These are phyloP conservation scores for Nicotiana paniculata DNA, from an alignment of 257 asterid species.

Conservation along the genomic window DNA sequence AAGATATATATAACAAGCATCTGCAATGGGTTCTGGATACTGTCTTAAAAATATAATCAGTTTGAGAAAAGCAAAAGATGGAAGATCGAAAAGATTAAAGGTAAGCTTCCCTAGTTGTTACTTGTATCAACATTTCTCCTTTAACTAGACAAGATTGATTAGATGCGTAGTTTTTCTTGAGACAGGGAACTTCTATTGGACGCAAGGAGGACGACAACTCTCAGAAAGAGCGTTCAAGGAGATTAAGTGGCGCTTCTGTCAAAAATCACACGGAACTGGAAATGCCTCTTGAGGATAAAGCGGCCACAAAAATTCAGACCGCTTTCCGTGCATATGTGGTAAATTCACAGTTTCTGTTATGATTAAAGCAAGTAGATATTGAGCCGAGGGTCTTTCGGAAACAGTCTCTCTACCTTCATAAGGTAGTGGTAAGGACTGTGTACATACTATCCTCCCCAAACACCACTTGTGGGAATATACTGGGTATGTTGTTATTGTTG, in stretches of 20 bases:
- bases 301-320: constrained; percentile 77
- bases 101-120: constrained; percentile 20
- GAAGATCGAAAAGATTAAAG: constrained; percentile 43
- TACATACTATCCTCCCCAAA: too few relatives aligned
- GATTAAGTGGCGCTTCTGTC: constrained; percentile 24
- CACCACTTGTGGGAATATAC: too few relatives aligned
- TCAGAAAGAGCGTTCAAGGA: constrained; percentile 16
- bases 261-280: constrained; percentile 18
- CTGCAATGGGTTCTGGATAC: constrained; percentile 59
- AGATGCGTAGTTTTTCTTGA: neutral
- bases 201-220: neutral
- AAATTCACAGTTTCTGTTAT: neutral
- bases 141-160: neutral
- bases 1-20: constrained; percentile 17
- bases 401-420: too few relatives aligned
- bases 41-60: constrained; percentile 69
- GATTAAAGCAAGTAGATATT: neutral
- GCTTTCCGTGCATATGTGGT: constrained; percentile 64
- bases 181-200: neutral
- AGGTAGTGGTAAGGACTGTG: too few relatives aligned
- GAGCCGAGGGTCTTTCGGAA: too few relatives aligned
- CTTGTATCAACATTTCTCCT: neutral
- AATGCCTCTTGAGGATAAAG: constrained; percentile 46
- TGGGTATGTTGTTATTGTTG: too few relatives aligned
- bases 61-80: constrained; percentile 48